Evolutionary conservation across 2,329 filamentous ascomycete genomes (phyloP).

Genomic region (Celoporthe dispersa): DNA sequence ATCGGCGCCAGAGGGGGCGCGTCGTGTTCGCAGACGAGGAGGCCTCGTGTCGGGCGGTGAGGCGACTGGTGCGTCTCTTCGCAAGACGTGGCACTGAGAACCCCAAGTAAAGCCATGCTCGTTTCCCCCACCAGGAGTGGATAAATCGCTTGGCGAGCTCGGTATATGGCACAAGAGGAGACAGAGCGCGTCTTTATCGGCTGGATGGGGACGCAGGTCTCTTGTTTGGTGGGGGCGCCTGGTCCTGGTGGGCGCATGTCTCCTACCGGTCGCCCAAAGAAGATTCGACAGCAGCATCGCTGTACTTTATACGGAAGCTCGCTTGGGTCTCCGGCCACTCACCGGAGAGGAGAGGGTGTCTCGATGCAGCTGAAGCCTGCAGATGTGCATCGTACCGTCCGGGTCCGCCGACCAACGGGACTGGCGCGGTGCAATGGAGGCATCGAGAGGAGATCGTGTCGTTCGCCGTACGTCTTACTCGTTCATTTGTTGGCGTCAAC

Average conservation of each 20-base stretch:
- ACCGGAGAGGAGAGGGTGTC: not conserved
- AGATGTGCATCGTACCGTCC: not conserved
- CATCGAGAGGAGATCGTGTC: not conserved
- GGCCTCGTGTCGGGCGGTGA: not conserved
- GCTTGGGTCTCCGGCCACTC: not conserved
- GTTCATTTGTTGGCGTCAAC: not conserved
- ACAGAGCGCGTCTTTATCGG: not conserved
- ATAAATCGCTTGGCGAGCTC: not conserved
- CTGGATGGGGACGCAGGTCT: not conserved
- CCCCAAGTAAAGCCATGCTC: not conserved
- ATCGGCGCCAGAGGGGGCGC: not conserved
- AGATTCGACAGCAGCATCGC: not conserved
- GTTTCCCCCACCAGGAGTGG: not conserved
- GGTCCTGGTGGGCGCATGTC: not conserved
- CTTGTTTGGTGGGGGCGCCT: not conserved
- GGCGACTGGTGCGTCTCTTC: not conserved
- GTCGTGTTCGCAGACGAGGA: too few species aligned
- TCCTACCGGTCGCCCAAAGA: not conserved
- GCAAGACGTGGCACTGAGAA: not conserved
- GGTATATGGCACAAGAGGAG: not conserved
- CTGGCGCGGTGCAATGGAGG: not conserved
- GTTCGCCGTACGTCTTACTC: not conserved
- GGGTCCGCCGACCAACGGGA: not conserved
- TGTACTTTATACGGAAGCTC: not conserved
- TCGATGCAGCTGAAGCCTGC: not conserved